Base-by-base conservation (phyloP, 352 stramenopile genomes). In the Achlya hypogyna region DNA sequence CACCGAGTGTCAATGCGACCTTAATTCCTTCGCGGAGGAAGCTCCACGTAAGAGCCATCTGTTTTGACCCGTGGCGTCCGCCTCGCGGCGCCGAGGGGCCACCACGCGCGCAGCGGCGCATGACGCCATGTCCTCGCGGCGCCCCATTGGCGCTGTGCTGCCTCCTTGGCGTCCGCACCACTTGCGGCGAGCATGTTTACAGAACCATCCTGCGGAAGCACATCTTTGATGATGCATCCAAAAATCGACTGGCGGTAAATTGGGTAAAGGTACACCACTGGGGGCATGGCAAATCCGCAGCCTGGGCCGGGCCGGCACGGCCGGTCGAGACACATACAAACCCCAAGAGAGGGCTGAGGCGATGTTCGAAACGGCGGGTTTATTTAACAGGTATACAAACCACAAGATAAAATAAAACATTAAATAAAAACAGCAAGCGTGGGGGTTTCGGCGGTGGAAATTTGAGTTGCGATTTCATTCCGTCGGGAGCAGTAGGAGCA, bases 401-500 rank as follows among this genome's bases (percentile, higher is more conserved):
- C 14, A 6, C 34, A 42, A 42, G 34, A 6, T 42, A 6, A 14
- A 42, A 42, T 42, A 42, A 45, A 45, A 45, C 4, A 3, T 9
- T 18, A 18, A 10, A 45, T 56, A 12, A 10, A 56, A 56, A 56
- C 25, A 56, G n/a, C 25, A 20, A 27, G 12, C 49, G 2, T 10
- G 23, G 60, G 5, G 54, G 52, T 60, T 42, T 60, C 35, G 31
- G 29, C 27, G 29, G 14, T 34, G 9, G 25, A 62, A 25, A 20
- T 22, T 42, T 32, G 31, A 32, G 34, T 52, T 59, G 27, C 51
- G 40, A 59, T 25, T 60, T 32, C 27, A 23, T 38, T 29, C n/a
- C 53, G 25, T 47, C 53, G 53, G 6, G 3, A 34, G 38, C 47
- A 28, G 14, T 1, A 28, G 20, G 22, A 72, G 28, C 25, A 99